A percentile compares a stretch with the other conserved stretches of the same genome.
These are phyloP conservation scores for Westerdykella aurantiaca DNA, from an alignment of 2,329 filamentous ascomycete species.

Conservation along the genomic window DNA sequence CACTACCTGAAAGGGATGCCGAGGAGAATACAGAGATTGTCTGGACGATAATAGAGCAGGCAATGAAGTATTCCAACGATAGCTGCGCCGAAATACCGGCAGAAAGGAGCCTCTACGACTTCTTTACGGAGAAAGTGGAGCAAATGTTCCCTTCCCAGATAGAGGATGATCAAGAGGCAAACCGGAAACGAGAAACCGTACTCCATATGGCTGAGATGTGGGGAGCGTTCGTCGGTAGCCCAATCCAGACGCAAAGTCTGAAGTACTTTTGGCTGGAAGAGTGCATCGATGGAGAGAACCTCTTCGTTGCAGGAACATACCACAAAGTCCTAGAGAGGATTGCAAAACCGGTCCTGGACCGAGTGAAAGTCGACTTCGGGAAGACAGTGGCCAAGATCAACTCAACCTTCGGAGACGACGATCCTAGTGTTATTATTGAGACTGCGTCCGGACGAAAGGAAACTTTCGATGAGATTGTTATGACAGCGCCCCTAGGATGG, in stretches of 20 bases:
- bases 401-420: slow-evolving; percentile 12
- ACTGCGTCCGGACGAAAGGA: slow-evolving; percentile 43
- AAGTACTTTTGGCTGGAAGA: slow-evolving; percentile 76
- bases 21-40: slow-evolving; percentile 46
- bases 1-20: slow-evolving; percentile 42
- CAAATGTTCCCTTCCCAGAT: slow-evolving; percentile 34
- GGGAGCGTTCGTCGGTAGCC: slow-evolving; percentile 66
- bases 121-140: slow-evolving; percentile 48
- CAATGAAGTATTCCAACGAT: slow-evolving; percentile 61
- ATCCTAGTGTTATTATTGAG: slow-evolving; percentile 35
- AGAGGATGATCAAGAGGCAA: slow-evolving; percentile 34
- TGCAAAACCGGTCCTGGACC: slow-evolving; percentile 51
- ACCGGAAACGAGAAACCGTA: slow-evolving; percentile 44
- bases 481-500: slow-evolving; percentile 63
- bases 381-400: slow-evolving; percentile 43
- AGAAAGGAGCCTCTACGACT: slow-evolving; percentile 52
- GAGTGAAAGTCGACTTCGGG: slow-evolving; percentile 51
- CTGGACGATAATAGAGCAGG: slow-evolving; percentile 63
- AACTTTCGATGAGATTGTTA: slow-evolving; percentile 62
- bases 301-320: slow-evolving; percentile 59
- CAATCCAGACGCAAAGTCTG: slow-evolving; percentile 59
- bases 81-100: slow-evolving; percentile 49
- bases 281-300: slow-evolving; percentile 65
- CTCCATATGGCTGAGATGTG: slow-evolving; percentile 58
- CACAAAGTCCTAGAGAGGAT: slow-evolving; percentile 55